These are phyloP conservation scores for Lentinus polychrous DNA, from an alignment of 1,284 basidiomycete genomes.

Conservation along the genomic window DNA sequence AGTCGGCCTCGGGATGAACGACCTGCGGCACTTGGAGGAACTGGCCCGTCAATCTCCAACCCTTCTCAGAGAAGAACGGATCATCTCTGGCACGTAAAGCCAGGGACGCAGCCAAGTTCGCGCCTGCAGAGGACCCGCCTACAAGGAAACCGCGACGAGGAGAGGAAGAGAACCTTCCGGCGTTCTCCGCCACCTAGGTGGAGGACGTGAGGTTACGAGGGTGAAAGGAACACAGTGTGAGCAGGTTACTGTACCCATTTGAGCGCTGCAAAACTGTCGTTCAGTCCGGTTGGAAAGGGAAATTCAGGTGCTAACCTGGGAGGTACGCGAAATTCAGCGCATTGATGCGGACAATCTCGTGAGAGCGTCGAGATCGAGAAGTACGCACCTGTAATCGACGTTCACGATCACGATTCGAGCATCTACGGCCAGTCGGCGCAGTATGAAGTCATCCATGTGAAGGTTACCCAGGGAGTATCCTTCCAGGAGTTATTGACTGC, in stretches of 20 bases:
- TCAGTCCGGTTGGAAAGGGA: slow-evolving; percentile 30
- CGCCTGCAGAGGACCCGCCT: slow-evolving; percentile 21
- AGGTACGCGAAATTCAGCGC: not conserved
- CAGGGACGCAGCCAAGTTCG: slow-evolving; percentile 14
- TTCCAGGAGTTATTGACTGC: not conserved
- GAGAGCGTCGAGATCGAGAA: too few relatives aligned
- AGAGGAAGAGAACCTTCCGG: slow-evolving; percentile 3
- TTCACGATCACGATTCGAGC: slow-evolving; percentile 14
- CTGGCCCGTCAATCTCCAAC: slow-evolving; percentile 11
- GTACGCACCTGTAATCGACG: slow-evolving; percentile 18
- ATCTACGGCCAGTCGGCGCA: slow-evolving; percentile 10
- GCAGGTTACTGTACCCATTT: slow-evolving; percentile 21
- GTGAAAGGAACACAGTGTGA: too few relatives aligned
- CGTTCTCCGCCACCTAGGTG: not conserved
- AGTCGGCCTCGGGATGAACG: slow-evolving; percentile 11
- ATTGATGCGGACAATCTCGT: not conserved
- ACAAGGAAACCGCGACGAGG: slow-evolving; percentile 17
- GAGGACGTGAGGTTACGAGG: not conserved
- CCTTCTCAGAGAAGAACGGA: slow-evolving; percentile 12
- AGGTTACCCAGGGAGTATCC: slow-evolving; percentile 10
- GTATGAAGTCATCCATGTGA: slow-evolving; percentile 11
- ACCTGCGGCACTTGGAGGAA: slow-evolving; percentile 10
- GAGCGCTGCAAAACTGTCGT: slow-evolving; percentile 30
- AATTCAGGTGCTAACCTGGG: slow-evolving; percentile 31
- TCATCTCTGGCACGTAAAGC: slow-evolving; percentile 17